These are phyloP conservation scores for Cyclotella choctawhatcheeana DNA, from an alignment of 108 stramenopile species.

Conservation along the genomic window DNA sequence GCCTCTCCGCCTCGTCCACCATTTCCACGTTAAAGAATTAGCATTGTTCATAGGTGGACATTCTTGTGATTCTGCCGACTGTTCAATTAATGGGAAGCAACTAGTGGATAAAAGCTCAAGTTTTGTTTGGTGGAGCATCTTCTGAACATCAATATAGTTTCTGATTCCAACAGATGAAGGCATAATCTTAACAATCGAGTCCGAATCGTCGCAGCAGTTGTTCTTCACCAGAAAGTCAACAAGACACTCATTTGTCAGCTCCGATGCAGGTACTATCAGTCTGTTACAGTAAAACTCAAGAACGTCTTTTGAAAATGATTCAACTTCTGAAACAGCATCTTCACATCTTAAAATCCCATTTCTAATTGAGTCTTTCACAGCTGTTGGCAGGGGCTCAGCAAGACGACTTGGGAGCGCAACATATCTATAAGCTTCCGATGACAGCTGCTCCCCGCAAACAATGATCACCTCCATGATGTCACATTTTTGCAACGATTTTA, in stretches of 20 bases:
- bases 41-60: neutral
- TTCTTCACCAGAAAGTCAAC: constrained; percentile 8
- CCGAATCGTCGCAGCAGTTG: constrained; percentile 30
- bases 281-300: constrained; percentile 18
- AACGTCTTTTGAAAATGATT: constrained; percentile 22
- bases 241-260: constrained; percentile 29
- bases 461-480: constrained; percentile 25
- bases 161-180: constrained; percentile 10
- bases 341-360: neutral
- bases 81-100: neutral
- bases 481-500: neutral
- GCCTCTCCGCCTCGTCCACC: neutral
- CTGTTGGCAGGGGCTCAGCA: constrained; percentile 19
- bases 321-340: neutral
- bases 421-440: constrained; percentile 30
- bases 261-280: constrained; percentile 18
- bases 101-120: constrained; percentile 8
- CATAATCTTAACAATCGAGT: constrained; percentile 14
- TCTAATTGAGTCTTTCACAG: constrained; percentile 11
- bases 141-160: constrained; percentile 31
- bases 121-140: constrained; percentile 31
- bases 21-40: constrained; percentile 14
- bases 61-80: neutral
- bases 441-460: constrained; percentile 34
- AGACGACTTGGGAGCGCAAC: constrained; percentile 22